Base-by-base conservation (phyloP, 2,329 filamentous ascomycete species). In the Graphiopsis chlorocephala region DNA sequence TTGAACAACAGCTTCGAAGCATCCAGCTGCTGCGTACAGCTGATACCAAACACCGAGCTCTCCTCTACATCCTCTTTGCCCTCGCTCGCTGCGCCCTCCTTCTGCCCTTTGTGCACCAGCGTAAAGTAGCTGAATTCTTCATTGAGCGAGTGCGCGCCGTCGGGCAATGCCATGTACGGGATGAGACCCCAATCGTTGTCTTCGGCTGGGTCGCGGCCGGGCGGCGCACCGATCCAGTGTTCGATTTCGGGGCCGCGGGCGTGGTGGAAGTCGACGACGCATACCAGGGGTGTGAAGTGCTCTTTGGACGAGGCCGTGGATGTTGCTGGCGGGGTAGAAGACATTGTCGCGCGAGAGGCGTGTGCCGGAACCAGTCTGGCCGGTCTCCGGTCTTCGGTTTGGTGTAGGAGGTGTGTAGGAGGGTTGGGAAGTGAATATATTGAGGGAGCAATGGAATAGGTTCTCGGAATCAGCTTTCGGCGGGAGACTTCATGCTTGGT, bases 111-210 rank as follows among this genome's bases (percentile, higher is more conserved):
- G 31, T 75, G 66, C 15, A 76, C 73, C 50, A 99, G 87, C 10
- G 94, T 98, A 77, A 99, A 99, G 81, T 99, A 99, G 60, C 93
- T 97, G 82, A 98, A 99, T 80, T 98, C 95, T 80, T 99, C 95
- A 65, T 90, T 90, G 25, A 91, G 89, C 88, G 93, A 88, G 82
- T 99, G 95, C 62, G 95, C 95, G 61, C 95, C 95, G 76, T 99
- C 95, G 65, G 92, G 95, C 73, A 99, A 80, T 28, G 95, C 95
- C 92, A 98, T 97, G 78, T 99, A 99, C 0, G 95, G 93, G 67
- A 99, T 83, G 70, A 97, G 79, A 29, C 88, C 85, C 95, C 95
- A 99, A 75, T 95, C 92, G 79, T 96, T 94, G 79, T 94, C 65
- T 93, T 80, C 82, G 3, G 90, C 90, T 12, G 94, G 92, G 78